A percentile compares a stretch with the other conserved stretches of the same genome.
Evolutionary conservation across 148 eudicot species (phyloP).

Genomic region (Gaultheria prostrata): DNA sequence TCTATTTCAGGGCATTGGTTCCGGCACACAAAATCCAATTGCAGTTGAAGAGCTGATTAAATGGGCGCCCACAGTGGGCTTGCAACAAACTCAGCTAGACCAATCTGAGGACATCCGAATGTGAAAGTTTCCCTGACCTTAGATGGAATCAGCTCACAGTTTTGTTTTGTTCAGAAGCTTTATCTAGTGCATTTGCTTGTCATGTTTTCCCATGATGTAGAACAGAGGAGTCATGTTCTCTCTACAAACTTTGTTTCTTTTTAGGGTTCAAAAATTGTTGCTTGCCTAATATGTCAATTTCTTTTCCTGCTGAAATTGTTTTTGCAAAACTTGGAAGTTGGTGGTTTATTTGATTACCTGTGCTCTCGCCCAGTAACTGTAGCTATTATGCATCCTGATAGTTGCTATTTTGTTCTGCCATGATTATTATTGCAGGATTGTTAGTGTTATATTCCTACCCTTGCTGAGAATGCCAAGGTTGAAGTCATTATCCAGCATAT

Average conservation of each 20-base stretch:
- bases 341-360: neutral
- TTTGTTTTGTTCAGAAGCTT: neutral
- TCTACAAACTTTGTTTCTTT: neutral
- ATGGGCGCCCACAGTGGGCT: neutral
- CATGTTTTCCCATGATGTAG: neutral
- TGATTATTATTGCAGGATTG: neutral
- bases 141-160: neutral
- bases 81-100: neutral
- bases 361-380: neutral
- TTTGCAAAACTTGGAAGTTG: neutral
- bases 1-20: neutral
- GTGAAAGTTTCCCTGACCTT: neutral
- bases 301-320: neutral
- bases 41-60: slow-evolving; percentile 2
- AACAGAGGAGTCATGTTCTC: neutral
- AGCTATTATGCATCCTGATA: neutral
- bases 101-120: neutral
- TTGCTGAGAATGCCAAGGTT: neutral
- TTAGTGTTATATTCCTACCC: neutral
- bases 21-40: neutral
- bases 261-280: neutral
- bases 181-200: neutral
- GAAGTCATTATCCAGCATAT: neutral
- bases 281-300: neutral
- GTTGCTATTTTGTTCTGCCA: neutral